Percentiles rank a stretch among this genome's conserved stretches.
These are phyloP conservation scores for Ulvella scutata DNA, from an alignment of 139 green algal species.

Conservation along the genomic window DNA sequence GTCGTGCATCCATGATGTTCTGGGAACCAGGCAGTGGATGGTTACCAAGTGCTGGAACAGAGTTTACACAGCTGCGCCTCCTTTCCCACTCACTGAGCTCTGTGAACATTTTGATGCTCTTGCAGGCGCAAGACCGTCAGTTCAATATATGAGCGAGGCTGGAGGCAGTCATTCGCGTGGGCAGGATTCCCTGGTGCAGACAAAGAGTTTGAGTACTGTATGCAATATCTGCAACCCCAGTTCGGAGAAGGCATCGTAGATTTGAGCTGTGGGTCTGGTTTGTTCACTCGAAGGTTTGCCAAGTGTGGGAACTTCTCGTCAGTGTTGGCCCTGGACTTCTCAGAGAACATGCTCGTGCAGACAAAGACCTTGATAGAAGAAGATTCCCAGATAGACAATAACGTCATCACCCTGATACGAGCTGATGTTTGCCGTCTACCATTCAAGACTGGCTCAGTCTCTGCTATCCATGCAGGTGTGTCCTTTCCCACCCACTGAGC, in stretches of 20 bases:
- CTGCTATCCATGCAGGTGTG: conserved; percentile 68
- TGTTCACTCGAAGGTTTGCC: conserved; percentile 81
- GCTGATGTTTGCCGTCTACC: conserved; percentile 78
- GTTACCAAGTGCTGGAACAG: neutral
- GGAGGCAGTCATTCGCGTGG: conserved; percentile 75
- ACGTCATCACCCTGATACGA: conserved; percentile 47
- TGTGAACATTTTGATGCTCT: neutral
- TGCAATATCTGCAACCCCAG: conserved; percentile 32
- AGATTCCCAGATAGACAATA: neutral
- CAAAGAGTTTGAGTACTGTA: conserved; percentile 50
- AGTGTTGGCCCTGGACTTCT: conserved; percentile 70
- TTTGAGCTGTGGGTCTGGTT: conserved; percentile 76
- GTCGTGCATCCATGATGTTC: neutral
- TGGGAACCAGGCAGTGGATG: neutral
- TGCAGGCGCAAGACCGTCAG: conserved; percentile 51
- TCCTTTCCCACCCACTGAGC: neutral
- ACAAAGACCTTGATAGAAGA: conserved; percentile 36
- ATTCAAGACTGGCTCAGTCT: conserved; percentile 64
- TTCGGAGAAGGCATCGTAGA: conserved; percentile 47
- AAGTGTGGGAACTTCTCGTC: conserved; percentile 36
- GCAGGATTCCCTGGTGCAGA: conserved; percentile 72
- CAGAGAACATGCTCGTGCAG: conserved; percentile 78
- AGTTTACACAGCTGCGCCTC: neutral
- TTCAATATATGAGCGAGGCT: conserved; percentile 89
- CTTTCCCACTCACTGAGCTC: neutral